A percentile compares a stretch with the other conserved stretches of the same genome.
Evolutionary conservation across 2,329 filamentous ascomycete species (phyloP).

Genomic region (Sporothrix pallida): DNA sequence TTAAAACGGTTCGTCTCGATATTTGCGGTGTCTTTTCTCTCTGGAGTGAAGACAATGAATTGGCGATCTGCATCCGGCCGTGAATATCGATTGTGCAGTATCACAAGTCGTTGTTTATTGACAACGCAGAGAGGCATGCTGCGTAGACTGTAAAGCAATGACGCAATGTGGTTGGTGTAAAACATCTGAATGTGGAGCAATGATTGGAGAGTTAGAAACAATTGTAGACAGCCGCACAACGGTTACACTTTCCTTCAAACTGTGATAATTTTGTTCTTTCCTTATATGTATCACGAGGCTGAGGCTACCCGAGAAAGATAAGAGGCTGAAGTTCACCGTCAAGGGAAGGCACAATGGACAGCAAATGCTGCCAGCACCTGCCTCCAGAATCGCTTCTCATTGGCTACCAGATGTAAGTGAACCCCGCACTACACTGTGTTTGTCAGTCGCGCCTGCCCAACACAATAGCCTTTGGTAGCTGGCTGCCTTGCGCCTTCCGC

Average conservation of each 20-base stretch:
- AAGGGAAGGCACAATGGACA: slow-evolving; percentile 16
- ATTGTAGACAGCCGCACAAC: not conserved
- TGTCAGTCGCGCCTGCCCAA: slow-evolving; percentile 11
- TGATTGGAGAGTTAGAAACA: too few relatives aligned
- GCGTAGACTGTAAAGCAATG: too few relatives aligned
- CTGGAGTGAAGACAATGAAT: not conserved
- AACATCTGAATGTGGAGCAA: too few relatives aligned
- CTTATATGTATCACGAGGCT: not conserved
- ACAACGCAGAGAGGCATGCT: too few relatives aligned
- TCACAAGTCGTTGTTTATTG: not conserved
- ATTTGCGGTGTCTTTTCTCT: not conserved
- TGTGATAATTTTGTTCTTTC: not conserved
- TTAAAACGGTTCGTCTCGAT: not conserved
- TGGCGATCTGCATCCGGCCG: not conserved
- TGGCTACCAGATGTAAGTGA: slow-evolving; percentile 5
- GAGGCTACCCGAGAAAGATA: not conserved
- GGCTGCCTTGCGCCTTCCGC: slow-evolving; percentile 7
- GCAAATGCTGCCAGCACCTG: slow-evolving; percentile 18
- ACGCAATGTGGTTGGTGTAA: too few relatives aligned
- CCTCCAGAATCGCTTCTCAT: not conserved
- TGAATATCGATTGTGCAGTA: not conserved
- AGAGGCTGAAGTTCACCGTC: not conserved
- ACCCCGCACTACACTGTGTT: not conserved
- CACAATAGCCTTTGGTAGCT: not conserved
- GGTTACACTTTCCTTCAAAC: not conserved